Conservation (phyloP, 371 early-diverging fungal genomes). For the Paramicrosporidium saccamoebae region DNA sequence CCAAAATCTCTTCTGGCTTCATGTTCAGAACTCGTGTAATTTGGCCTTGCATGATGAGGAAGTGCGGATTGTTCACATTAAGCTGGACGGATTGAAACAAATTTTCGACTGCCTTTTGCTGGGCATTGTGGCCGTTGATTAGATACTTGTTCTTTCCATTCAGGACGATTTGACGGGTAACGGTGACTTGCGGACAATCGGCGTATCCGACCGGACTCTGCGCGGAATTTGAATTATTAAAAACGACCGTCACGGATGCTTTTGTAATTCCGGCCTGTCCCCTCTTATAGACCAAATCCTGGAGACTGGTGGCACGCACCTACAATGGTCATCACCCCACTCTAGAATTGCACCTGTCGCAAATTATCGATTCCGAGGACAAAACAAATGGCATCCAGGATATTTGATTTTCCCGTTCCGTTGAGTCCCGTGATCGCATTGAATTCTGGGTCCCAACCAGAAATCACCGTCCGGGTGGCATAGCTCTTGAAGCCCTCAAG, state of each 20-base stretch:
- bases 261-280: conserved; percentile 87
- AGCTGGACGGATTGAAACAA: conserved; percentile 84
- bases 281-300: conserved; percentile 87
- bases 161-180: conserved; percentile 76
- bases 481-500: conserved; percentile 95
- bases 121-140: conserved; percentile 69
- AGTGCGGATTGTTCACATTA: conserved; percentile 92
- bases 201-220: conserved; percentile 73
- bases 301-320: conserved; percentile 72
- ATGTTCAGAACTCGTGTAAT: conserved; percentile 96
- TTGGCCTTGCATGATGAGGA: conserved; percentile 92
- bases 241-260: conserved; percentile 83
- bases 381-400: conserved; percentile 97
- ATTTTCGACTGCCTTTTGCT: conserved; percentile 58
- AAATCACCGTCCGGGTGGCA: conserved; percentile 69
- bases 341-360: conserved; percentile 1
- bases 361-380: conserved; percentile 81
- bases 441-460: conserved; percentile 83
- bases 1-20: conserved; percentile 78
- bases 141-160: conserved; percentile 82
- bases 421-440: conserved; percentile 98
- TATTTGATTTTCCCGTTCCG: conserved; percentile 97
- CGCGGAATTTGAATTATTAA: conserved; percentile 57
- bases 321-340: conserved; percentile 5
- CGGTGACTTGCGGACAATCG: conserved; percentile 42